Evolutionary conservation across 192 early-diverging fungal species (phyloP).

Genomic region (Oehlia diaphana): DNA sequence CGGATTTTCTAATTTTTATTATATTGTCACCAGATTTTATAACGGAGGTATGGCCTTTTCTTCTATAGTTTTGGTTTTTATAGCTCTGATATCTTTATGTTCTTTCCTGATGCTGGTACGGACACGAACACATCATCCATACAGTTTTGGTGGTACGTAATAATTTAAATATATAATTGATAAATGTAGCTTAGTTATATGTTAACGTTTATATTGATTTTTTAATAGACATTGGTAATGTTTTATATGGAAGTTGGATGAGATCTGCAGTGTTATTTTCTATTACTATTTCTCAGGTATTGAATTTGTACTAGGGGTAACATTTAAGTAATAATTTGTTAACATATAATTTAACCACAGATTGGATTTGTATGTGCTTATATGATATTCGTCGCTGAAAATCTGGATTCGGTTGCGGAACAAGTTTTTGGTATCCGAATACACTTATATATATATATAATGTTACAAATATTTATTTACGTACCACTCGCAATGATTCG

Average conservation of each 20-base stretch:
- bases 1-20: background rate
- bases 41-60: conserved; percentile 79
- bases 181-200: background rate
- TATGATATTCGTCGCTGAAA: conserved; percentile 66
- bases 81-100: conserved; percentile 68
- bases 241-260: conserved; percentile 67
- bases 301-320: too few relatives aligned
- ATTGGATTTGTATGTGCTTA: conserved; percentile 65
- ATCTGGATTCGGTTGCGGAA: conserved; percentile 44
- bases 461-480: conserved; percentile 50
- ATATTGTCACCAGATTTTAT: conserved; percentile 54
- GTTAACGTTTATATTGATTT: background rate
- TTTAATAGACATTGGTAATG: conserved; percentile 46
- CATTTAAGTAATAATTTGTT: background rate
- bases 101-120: conserved; percentile 74
- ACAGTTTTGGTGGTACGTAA: conserved; percentile 69
- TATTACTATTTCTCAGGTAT: conserved; percentile 73
- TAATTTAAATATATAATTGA: background rate
- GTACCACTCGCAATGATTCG: conserved; percentile 68
- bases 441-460: conserved; percentile 41
- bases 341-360: conserved; percentile 24
- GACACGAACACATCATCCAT: conserved; percentile 62
- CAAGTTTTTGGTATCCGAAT: conserved; percentile 29
- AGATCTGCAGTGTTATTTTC: conserved; percentile 67
- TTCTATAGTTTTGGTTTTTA: conserved; percentile 58